phyloP scores from a whole-genome alignment of 805 yeast genomes.

The Candida pseudoglaebosa region DNA sequence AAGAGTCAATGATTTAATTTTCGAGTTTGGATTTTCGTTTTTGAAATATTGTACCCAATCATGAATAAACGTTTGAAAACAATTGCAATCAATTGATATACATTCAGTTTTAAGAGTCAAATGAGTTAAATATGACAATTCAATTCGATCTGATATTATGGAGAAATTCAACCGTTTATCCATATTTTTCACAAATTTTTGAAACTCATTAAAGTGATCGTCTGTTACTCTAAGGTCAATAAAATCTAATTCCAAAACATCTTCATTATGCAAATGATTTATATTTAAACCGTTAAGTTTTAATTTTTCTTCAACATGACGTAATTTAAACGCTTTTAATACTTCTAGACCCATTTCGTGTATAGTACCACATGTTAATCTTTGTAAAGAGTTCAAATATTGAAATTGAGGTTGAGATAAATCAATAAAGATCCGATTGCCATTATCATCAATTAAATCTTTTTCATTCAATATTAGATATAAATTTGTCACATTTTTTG shows the following conservation, averaged over 20 bases:
- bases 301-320: slow-evolving; percentile 19
- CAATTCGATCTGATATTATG: slow-evolving; percentile 20
- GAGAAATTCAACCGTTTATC: not conserved
- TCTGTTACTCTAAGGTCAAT: not conserved
- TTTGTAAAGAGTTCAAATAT: slow-evolving; percentile 20
- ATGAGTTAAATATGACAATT: slow-evolving; percentile 17
- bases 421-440: slow-evolving; percentile 13
- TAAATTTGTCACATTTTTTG: slow-evolving; percentile 26
- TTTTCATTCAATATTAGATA: slow-evolving; percentile 28
- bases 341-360: slow-evolving; percentile 28
- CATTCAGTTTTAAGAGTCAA: slow-evolving; percentile 30
- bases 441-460: slow-evolving; percentile 18
- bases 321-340: slow-evolving; percentile 18
- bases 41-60: slow-evolving; percentile 20
- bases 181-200: not conserved
- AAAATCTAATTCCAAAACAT: not conserved
- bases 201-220: not conserved
- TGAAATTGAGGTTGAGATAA: slow-evolving; percentile 16
- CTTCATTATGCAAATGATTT: slow-evolving; percentile 30
- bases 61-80: slow-evolving; percentile 25
- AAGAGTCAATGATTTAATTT: slow-evolving; percentile 23
- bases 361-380: slow-evolving; percentile 30
- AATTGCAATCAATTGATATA: slow-evolving; percentile 25
- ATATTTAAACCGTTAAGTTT: slow-evolving; percentile 25
- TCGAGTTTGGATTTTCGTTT: slow-evolving; percentile 26